These are phyloP conservation scores for Microdochium trichocladiopsis DNA, from an alignment of 2,329 filamentous ascomycete genomes.

Conservation along the genomic window DNA sequence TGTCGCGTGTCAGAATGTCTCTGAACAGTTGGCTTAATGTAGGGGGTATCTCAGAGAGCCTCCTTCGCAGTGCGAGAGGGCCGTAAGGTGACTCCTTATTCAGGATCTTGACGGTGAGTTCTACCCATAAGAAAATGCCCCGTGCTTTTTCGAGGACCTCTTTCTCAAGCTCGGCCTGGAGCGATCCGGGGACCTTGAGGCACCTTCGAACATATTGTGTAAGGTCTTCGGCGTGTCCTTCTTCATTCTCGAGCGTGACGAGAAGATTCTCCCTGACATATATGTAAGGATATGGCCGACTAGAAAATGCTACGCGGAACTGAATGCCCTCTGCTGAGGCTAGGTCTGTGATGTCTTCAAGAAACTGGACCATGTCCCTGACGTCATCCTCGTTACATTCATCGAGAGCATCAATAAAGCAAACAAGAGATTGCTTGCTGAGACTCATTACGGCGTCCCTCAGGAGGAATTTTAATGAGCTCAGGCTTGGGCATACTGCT, in stretches of 20 bases:
- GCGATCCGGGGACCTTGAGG: slow-evolving; percentile 14
- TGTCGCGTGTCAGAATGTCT: slow-evolving; percentile 29
- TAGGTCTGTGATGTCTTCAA: slow-evolving; percentile 27
- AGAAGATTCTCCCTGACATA: neutral
- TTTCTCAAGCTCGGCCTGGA: slow-evolving; percentile 14
- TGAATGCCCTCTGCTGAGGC: slow-evolving; percentile 4
- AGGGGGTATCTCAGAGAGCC: slow-evolving; percentile 28
- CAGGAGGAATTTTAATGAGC: slow-evolving; percentile 1
- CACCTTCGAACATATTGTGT: slow-evolving; percentile 21
- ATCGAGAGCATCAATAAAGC: slow-evolving; percentile 31
- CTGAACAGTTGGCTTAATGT: slow-evolving; percentile 30
- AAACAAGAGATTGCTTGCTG: slow-evolving; percentile 3
- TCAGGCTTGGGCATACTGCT: slow-evolving; percentile 1
- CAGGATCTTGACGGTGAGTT: slow-evolving; percentile 29
- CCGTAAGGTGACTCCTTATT: slow-evolving; percentile 6
- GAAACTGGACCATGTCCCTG: slow-evolving; percentile 32
- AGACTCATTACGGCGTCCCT: slow-evolving; percentile 5
- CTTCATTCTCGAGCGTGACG: neutral
- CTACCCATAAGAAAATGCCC: slow-evolving; percentile 38
- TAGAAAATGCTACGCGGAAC: slow-evolving; percentile 34
- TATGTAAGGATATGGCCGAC: slow-evolving; percentile 16
- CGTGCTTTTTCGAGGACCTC: slow-evolving; percentile 25
- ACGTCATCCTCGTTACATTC: slow-evolving; percentile 37
- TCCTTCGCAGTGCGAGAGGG: slow-evolving; percentile 4
- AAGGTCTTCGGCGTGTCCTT: slow-evolving; percentile 7